phyloP scores from a whole-genome alignment of 2,329 filamentous ascomycete species.

The Alternaria triticina region DNA sequence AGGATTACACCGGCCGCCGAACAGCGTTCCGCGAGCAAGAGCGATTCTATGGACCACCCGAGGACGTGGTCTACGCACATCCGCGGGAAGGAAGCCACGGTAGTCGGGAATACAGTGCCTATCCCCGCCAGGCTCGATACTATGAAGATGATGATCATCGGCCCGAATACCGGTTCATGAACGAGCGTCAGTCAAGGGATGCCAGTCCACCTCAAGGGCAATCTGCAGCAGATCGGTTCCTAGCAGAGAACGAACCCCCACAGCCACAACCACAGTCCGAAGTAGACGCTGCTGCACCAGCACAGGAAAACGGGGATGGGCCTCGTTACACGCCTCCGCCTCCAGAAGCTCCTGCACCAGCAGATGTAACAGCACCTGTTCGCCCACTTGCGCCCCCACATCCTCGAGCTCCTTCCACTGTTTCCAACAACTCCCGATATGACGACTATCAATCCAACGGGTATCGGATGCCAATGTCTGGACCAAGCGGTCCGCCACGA shows the following conservation, averaged over 20 bases:
- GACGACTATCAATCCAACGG: slow-evolving; percentile 32
- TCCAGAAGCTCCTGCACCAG: slow-evolving; percentile 19
- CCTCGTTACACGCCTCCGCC: slow-evolving; percentile 40
- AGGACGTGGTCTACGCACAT: slow-evolving; percentile 37
- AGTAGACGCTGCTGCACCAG: slow-evolving; percentile 20
- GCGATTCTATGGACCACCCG: slow-evolving; percentile 34
- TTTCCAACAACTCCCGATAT: slow-evolving; percentile 43
- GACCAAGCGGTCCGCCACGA: slow-evolving; percentile 28
- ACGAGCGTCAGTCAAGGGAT: slow-evolving; percentile 29
- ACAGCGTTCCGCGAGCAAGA: slow-evolving; percentile 44
- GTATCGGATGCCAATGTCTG: slow-evolving; percentile 36
- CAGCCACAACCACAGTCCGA: slow-evolving; percentile 21
- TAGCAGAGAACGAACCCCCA: slow-evolving; percentile 35
- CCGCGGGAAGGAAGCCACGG: slow-evolving; percentile 35
- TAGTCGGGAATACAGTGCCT: slow-evolving; percentile 34
- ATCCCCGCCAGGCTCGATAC: slow-evolving; percentile 37
- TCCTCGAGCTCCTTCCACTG: slow-evolving; percentile 34
- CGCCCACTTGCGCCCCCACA: slow-evolving; percentile 26
- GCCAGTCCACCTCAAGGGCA: slow-evolving; percentile 29
- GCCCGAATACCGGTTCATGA: slow-evolving; percentile 30
- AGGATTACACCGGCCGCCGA: slow-evolving; percentile 39
- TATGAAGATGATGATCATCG: slow-evolving; percentile 31
- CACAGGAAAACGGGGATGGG: slow-evolving; percentile 34
- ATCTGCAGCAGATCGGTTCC: slow-evolving; percentile 44
- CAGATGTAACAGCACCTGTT: slow-evolving; percentile 19